Evolutionary conservation across 192 early-diverging fungal species (phyloP).

Genomic region (Coemansia sp.): DNA sequence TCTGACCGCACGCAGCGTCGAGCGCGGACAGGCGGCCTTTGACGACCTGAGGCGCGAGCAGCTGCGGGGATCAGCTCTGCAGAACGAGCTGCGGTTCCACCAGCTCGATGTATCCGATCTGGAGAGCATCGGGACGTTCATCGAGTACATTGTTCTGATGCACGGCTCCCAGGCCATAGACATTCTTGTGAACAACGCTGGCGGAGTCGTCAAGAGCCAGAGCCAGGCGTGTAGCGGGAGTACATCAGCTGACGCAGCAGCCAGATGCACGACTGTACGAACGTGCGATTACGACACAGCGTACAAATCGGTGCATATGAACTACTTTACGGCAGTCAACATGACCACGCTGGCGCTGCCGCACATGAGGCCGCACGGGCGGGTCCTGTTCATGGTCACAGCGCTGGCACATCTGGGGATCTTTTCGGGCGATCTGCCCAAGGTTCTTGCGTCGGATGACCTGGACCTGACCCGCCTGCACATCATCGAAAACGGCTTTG

Average conservation of each 20-base stretch:
- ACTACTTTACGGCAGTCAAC: constrained; percentile 45
- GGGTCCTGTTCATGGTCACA: constrained; percentile 46
- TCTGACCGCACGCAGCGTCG: constrained; percentile 43
- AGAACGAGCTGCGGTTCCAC: constrained; percentile 52
- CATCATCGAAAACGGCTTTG: constrained; percentile 51
- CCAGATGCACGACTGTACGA: constrained; percentile 10
- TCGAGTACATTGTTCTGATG: constrained; percentile 44
- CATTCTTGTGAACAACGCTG: constrained; percentile 50
- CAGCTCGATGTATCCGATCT: constrained; percentile 44
- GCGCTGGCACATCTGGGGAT: constrained; percentile 53
- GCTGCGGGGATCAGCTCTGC: constrained; percentile 1
- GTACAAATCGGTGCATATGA: constrained; percentile 31
- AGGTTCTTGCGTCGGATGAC: constrained; percentile 41
- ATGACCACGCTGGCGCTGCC: constrained; percentile 37
- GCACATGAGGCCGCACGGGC: constrained; percentile 27
- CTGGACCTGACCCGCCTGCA: constrained; percentile 33
- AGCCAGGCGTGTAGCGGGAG: neutral
- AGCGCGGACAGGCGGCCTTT: constrained; percentile 42
- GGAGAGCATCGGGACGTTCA: constrained; percentile 30
- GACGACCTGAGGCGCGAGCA: constrained; percentile 46
- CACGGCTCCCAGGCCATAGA: constrained; percentile 49
- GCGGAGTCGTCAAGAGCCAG: constrained; percentile 28
- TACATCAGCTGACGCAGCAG: neutral
- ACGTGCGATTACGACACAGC: constrained; percentile 38
- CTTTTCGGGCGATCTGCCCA: constrained; percentile 49